These are phyloP conservation scores for Oryza coarctata DNA, from an alignment of 176 grass and related monocot species.

Conservation along the genomic window DNA sequence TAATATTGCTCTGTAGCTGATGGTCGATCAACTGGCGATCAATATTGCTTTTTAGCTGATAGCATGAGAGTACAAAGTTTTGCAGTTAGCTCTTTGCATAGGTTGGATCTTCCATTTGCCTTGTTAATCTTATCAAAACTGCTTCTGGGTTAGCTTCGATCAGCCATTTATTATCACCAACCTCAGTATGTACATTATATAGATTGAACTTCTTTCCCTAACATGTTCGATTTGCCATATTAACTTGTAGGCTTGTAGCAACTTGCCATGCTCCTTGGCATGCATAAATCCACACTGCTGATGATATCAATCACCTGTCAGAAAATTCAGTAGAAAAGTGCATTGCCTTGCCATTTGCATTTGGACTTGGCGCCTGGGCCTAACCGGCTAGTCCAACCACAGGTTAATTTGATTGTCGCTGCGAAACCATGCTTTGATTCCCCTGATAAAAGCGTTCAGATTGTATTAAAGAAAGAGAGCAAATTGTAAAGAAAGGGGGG, in stretches of 20 bases:
- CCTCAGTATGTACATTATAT: not conserved
- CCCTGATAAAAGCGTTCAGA: too few species aligned
- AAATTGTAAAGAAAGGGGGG: too few species aligned
- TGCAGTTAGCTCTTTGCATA: not conserved
- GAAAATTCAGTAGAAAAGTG: not conserved
- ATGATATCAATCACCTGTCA: not conserved
- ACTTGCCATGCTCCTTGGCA: not conserved
- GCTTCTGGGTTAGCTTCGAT: conserved; percentile 14
- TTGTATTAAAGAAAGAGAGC: too few species aligned
- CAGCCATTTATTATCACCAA: not conserved
- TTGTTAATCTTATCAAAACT: not conserved
- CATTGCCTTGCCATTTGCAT: too few species aligned
- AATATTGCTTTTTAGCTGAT: not conserved
- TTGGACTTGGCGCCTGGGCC: too few species aligned
- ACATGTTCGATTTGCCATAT: not conserved
- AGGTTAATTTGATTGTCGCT: too few species aligned
- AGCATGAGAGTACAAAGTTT: conserved; percentile 1
- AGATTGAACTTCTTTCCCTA: not conserved
- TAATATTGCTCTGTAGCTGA: not conserved
- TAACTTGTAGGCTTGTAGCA: conserved; percentile 11
- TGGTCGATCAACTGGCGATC: not conserved
- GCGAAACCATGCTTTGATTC: too few species aligned
- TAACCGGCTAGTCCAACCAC: too few species aligned
- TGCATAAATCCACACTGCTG: not conserved
- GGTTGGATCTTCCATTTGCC: not conserved